phyloP scores from a whole-genome alignment of 345 rosid genomes.

The Eucalyptus camaldulensis region DNA sequence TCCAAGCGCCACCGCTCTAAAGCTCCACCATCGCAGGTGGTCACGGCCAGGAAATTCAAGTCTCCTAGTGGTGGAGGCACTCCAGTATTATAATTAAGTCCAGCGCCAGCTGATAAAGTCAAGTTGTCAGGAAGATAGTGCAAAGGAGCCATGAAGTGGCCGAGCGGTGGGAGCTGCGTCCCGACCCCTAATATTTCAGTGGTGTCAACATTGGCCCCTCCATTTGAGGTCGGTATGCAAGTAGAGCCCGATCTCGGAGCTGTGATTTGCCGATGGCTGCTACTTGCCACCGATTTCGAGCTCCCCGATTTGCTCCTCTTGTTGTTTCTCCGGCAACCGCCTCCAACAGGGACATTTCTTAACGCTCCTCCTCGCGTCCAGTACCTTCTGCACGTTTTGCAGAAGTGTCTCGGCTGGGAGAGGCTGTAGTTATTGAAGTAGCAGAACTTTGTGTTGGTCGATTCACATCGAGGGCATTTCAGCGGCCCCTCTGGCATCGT shows the following conservation, averaged over 20 bases:
- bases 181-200: slow-evolving; percentile 32
- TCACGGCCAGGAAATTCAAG: slow-evolving; percentile 15
- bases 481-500: slow-evolving; percentile 68
- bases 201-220: background rate
- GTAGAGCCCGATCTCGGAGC: slow-evolving; percentile 22
- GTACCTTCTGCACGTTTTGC: slow-evolving; percentile 94
- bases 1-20: slow-evolving; percentile 46
- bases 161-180: slow-evolving; percentile 15
- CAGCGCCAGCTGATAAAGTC: slow-evolving; percentile 13
- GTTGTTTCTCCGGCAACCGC: slow-evolving; percentile 90
- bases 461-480: slow-evolving; percentile 93
- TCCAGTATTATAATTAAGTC: slow-evolving; percentile 28
- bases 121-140: slow-evolving; percentile 27
- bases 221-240: slow-evolving; percentile 13
- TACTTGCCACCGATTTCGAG: slow-evolving; percentile 27
- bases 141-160: slow-evolving; percentile 40
- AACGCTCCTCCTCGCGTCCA: slow-evolving; percentile 97
- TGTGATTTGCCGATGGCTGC: slow-evolving; percentile 13
- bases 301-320: slow-evolving; percentile 56
- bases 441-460: slow-evolving; percentile 90
- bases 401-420: slow-evolving; percentile 96
- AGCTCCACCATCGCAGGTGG: background rate
- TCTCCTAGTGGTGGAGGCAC: slow-evolving; percentile 13
- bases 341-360: slow-evolving; percentile 86
- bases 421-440: slow-evolving; percentile 97